A percentile compares a stretch with the other conserved stretches of the same genome.
Evolutionary conservation across 805 yeast genomes (phyloP).

Genomic region (Priceomyces haplophilus): DNA sequence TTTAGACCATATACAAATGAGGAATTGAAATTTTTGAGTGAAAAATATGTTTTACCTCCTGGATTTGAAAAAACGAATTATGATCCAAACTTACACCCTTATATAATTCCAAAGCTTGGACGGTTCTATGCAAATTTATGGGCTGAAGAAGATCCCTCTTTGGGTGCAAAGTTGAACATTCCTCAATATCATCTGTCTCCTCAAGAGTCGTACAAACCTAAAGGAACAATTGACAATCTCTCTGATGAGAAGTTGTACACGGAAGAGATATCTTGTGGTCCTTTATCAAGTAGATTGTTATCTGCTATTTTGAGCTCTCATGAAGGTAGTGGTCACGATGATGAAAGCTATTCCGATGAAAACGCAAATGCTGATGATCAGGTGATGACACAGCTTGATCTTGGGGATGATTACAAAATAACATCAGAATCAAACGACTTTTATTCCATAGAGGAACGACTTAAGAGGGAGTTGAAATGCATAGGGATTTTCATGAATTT

Average conservation of each 20-base stretch:
- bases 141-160: constrained; percentile 72
- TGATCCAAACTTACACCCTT: constrained; percentile 70
- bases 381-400: constrained; percentile 34
- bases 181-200: constrained; percentile 45
- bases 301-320: constrained; percentile 68
- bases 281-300: constrained; percentile 76
- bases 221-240: constrained; percentile 55
- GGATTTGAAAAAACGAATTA: constrained; percentile 44
- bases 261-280: constrained; percentile 84
- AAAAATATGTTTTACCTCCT: constrained; percentile 56
- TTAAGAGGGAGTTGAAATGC: constrained; percentile 81
- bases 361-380: constrained; percentile 25
- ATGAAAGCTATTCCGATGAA: constrained; percentile 14
- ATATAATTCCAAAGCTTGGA: constrained; percentile 80
- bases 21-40: constrained; percentile 70
- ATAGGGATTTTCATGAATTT: constrained; percentile 83
- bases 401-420: constrained; percentile 35
- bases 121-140: constrained; percentile 78
- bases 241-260: constrained; percentile 64
- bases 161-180: constrained; percentile 43
- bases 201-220: constrained; percentile 48
- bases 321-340: constrained; percentile 25
- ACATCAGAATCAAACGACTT: constrained; percentile 61
- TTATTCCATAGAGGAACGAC: constrained; percentile 77
- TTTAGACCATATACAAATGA: constrained; percentile 77